phyloP scores from a whole-genome alignment of 768 basidiomycete genomes.

The Boletus insuetus region DNA sequence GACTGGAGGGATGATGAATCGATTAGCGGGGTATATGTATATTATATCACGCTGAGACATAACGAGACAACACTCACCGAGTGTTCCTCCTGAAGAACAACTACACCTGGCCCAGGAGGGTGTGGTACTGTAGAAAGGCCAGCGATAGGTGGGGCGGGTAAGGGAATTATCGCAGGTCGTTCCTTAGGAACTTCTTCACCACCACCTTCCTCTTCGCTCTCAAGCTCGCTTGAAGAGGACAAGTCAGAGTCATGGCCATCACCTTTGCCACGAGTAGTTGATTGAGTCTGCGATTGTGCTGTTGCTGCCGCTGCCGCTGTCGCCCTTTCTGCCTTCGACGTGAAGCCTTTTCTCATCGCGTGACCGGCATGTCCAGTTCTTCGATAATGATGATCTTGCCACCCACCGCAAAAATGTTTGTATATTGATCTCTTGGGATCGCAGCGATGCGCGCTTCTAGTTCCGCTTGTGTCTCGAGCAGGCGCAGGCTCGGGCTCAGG shows the following conservation, averaged over 20 bases:
- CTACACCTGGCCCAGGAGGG: conserved; percentile 28
- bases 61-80: conserved; percentile 45
- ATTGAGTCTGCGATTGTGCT: conserved; percentile 2
- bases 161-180: background rate
- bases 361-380: conserved; percentile 68
- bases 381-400: conserved; percentile 67
- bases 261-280: background rate
- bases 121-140: conserved; percentile 7
- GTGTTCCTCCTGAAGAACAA: conserved; percentile 50
- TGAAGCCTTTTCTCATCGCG: conserved; percentile 55
- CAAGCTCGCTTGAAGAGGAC: conserved; percentile 46
- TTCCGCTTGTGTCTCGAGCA: conserved; percentile 10
- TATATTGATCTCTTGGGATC: conserved; percentile 29
- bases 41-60: too few species aligned
- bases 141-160: conserved; percentile 4
- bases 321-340: conserved; percentile 38
- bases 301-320: conserved; percentile 25
- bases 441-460: conserved; percentile 28
- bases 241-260: conserved; percentile 39
- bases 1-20: conserved; percentile 42
- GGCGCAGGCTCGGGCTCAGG: background rate
- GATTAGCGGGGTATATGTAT: background rate
- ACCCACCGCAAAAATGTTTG: conserved; percentile 34
- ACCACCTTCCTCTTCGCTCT: conserved; percentile 29
- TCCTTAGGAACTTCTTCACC: conserved; percentile 6